Percentiles rank a stretch among this genome's conserved stretches.
phyloP scores from a whole-genome alignment of 805 yeast species.

The Candida ascalaphidarum region DNA sequence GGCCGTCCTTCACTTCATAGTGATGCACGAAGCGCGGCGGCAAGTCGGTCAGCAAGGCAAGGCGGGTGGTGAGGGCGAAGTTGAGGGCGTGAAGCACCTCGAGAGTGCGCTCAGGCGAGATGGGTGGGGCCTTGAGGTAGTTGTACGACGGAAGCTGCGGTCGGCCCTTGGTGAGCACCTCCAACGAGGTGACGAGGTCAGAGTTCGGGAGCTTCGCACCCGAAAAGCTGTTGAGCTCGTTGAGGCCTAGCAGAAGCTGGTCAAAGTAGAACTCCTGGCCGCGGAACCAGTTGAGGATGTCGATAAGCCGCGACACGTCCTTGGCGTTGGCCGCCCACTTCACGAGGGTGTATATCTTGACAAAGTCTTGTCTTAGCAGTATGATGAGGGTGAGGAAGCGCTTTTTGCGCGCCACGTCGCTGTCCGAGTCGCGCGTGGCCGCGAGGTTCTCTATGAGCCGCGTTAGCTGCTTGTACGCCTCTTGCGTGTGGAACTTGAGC shows the following conservation, averaged over 20 bases:
- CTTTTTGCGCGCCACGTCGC: constrained; percentile 59
- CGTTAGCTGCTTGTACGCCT: constrained; percentile 55
- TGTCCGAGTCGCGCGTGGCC: constrained; percentile 31
- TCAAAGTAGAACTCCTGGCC: constrained; percentile 67
- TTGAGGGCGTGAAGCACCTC: constrained; percentile 62
- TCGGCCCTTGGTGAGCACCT: constrained; percentile 69
- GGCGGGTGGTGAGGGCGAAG: constrained; percentile 60
- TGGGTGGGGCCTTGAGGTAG: constrained; percentile 38
- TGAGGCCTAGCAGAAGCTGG: constrained; percentile 53
- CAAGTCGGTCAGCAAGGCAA: constrained; percentile 57
- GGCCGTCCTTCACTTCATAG: constrained; percentile 66
- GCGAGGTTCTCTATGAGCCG: constrained; percentile 55
- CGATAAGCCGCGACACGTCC: constrained; percentile 70
- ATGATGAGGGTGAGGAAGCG: constrained; percentile 63
- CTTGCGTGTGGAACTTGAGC: constrained; percentile 49
- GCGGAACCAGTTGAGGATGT: constrained; percentile 80
- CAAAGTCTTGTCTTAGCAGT: constrained; percentile 69
- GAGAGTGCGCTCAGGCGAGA: constrained; percentile 50
- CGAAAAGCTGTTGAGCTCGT: constrained; percentile 60
- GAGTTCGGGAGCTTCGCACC: constrained; percentile 92
- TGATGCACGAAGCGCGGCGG: constrained; percentile 54
- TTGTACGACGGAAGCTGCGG: constrained; percentile 67
- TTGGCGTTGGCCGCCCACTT: constrained; percentile 80
- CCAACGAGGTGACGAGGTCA: constrained; percentile 79
- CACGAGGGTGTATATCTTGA: constrained; percentile 74